Evolutionary conservation across 1,139 yeast species (phyloP).

Genomic region (Suhomyces atakaporum): DNA sequence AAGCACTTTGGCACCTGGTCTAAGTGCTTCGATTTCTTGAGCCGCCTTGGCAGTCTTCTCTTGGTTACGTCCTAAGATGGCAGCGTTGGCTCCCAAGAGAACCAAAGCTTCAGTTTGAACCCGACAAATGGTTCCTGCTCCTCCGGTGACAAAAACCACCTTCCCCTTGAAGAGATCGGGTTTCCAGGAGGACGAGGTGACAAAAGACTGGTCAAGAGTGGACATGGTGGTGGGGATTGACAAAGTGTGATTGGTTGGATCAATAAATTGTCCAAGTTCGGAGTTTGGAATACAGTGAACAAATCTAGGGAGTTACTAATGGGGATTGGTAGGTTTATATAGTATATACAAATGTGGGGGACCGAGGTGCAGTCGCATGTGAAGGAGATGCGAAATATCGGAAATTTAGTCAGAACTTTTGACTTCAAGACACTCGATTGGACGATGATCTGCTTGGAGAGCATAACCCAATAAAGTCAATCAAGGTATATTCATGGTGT

Average conservation of each 20-base stretch:
- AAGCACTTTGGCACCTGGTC: constrained; percentile 63
- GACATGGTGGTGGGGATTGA: constrained; percentile 10
- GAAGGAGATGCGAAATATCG: too few species aligned
- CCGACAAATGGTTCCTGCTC: constrained; percentile 90
- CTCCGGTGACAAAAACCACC: constrained; percentile 91
- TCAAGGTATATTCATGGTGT: too few species aligned
- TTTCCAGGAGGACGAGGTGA: constrained; percentile 42
- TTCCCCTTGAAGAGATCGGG: constrained; percentile 73
- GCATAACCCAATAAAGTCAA: too few species aligned
- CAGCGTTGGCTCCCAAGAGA: constrained; percentile 80
- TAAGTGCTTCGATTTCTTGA: constrained; percentile 55
- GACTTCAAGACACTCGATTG: too few species aligned
- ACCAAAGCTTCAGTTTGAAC: constrained; percentile 85
- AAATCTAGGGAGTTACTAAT: too few species aligned
- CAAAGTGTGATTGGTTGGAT: not conserved
- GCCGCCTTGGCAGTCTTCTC: constrained; percentile 69
- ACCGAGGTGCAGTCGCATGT: too few species aligned
- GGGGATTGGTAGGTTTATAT: too few species aligned
- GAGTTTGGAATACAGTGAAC: too few species aligned
- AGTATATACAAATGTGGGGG: too few species aligned
- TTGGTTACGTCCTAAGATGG: constrained; percentile 75
- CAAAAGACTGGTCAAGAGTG: constrained; percentile 31
- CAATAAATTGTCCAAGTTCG: too few species aligned
- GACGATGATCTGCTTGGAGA: too few species aligned
- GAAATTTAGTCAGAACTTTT: too few species aligned